These are phyloP conservation scores for Pisolithus thermaeus DNA, from an alignment of 1,284 basidiomycete species.

Conservation along the genomic window DNA sequence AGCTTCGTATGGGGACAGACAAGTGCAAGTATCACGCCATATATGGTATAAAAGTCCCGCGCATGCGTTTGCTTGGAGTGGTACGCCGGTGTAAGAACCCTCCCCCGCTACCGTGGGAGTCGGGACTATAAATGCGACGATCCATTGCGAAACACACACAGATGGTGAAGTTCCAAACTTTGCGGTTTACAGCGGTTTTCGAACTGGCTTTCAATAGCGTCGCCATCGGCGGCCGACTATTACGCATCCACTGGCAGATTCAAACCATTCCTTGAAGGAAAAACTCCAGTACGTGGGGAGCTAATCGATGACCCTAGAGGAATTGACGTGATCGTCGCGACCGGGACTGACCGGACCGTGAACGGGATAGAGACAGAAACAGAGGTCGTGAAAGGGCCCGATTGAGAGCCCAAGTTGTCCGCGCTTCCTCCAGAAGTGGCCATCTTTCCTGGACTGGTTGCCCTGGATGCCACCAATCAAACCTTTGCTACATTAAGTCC, in stretches of 20 bases:
- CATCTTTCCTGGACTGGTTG: conserved; percentile 66
- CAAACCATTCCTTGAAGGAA: conserved; percentile 54
- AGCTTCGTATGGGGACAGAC: no score
- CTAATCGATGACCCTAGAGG: conserved; percentile 42
- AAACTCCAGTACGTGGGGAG: conserved; percentile 54
- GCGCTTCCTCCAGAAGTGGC: conserved; percentile 76
- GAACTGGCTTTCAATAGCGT: conserved; percentile 56
- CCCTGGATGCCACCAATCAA: conserved; percentile 84
- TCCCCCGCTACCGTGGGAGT: no score
- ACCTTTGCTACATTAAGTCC: conserved; percentile 83
- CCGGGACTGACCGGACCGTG: conserved; percentile 19
- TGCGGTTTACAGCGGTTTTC: no score
- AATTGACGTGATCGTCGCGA: conserved; percentile 47
- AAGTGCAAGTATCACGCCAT: no score
- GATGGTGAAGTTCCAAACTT: no score
- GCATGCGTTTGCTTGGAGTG: no score
- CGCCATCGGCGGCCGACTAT: conserved; percentile 75
- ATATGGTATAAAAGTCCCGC: no score
- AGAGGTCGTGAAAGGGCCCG: conserved; percentile 24
- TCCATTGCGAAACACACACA: no score
- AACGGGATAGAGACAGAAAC: not conserved
- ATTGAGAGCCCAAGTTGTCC: conserved; percentile 39
- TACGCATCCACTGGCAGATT: conserved; percentile 76
- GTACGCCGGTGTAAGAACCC: no score
- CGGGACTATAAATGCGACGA: no score